These are phyloP conservation scores for Argentina anserina DNA, from an alignment of 306 rosid genomes.

Conservation along the genomic window DNA sequence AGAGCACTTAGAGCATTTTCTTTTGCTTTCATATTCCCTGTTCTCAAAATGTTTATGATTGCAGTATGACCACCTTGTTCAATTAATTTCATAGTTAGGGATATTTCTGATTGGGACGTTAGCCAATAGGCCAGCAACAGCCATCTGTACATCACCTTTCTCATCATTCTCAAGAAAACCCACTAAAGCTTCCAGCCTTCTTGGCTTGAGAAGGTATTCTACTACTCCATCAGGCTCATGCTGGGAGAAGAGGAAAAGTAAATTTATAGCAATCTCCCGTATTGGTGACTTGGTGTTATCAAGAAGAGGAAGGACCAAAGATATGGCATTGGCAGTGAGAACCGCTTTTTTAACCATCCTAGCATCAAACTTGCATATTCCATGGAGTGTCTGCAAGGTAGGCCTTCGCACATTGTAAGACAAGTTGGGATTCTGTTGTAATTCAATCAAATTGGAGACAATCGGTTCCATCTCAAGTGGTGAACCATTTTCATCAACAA, in stretches of 20 bases:
- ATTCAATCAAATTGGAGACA: slow-evolving; percentile 44
- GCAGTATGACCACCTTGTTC: slow-evolving; percentile 68
- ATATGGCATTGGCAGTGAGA: slow-evolving; percentile 59
- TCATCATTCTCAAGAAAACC: slow-evolving; percentile 67
- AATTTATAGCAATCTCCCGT: slow-evolving; percentile 55
- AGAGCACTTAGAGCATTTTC: slow-evolving; percentile 88
- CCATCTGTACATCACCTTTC: slow-evolving; percentile 61
- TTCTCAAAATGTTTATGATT: slow-evolving; percentile 53
- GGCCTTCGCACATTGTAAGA: slow-evolving; percentile 54
- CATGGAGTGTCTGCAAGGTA: slow-evolving; percentile 58
- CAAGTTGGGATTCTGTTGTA: slow-evolving; percentile 45
- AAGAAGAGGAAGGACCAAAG: slow-evolving; percentile 65
- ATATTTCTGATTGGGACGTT: slow-evolving; percentile 67
- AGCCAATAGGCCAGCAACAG: slow-evolving; percentile 84
- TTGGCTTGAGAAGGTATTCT: slow-evolving; percentile 77
- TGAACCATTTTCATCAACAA: slow-evolving; percentile 57
- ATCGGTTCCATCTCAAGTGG: slow-evolving; percentile 63
- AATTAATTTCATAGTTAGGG: slow-evolving; percentile 53
- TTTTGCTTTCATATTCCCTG: slow-evolving; percentile 65
- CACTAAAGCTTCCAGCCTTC: slow-evolving; percentile 81
- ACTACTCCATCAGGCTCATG: slow-evolving; percentile 78
- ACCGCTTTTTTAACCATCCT: slow-evolving; percentile 66
- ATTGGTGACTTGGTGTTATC: slow-evolving; percentile 67
- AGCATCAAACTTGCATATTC: slow-evolving; percentile 70
- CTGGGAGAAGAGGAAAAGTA: slow-evolving; percentile 77